Evolutionary conservation across 352 stramenopile genomes (phyloP).

Genomic region (Pythium brassicae): DNA sequence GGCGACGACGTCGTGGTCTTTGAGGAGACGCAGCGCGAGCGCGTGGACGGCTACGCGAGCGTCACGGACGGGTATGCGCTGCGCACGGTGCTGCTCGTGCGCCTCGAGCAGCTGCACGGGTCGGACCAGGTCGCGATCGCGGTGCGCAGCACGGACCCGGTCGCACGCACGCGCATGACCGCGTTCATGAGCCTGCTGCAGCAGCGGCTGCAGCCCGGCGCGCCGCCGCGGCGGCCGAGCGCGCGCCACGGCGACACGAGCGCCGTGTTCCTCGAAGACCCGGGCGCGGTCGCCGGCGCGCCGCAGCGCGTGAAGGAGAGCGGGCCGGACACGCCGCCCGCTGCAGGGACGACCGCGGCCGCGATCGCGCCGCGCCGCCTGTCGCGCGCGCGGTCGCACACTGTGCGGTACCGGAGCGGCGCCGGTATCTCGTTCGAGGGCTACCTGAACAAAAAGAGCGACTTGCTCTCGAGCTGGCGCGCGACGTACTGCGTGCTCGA

Average conservation of each 20-base stretch:
- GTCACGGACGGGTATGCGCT: slow-evolving; percentile 35
- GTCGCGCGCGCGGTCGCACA: slow-evolving; percentile 46
- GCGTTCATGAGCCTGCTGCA: slow-evolving; percentile 53
- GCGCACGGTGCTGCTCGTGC: slow-evolving; percentile 49
- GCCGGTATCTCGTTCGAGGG: slow-evolving; percentile 78
- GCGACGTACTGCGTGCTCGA: slow-evolving; percentile 76
- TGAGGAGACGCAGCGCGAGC: slow-evolving; percentile 10
- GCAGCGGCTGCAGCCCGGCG: slow-evolving; percentile 54
- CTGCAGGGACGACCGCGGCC: too few species aligned
- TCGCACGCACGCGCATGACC: slow-evolving; percentile 40
- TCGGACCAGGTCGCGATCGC: slow-evolving; percentile 65
- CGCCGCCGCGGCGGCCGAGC: slow-evolving; percentile 35
- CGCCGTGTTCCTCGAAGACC: slow-evolving; percentile 49
- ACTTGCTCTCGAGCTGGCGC: slow-evolving; percentile 67
- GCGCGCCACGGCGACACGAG: slow-evolving; percentile 38
- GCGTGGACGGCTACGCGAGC: slow-evolving; percentile 37
- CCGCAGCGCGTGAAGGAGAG: slow-evolving; percentile 15
- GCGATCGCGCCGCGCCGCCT: too few species aligned
- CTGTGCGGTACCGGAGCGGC: slow-evolving; percentile 59
- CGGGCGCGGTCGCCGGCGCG: slow-evolving; percentile 23
- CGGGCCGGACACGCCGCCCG: slow-evolving; percentile 1
- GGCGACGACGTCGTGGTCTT: slow-evolving; percentile 62
- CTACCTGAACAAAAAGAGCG: slow-evolving; percentile 82
- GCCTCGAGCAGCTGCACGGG: slow-evolving; percentile 62
- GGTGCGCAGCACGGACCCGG: slow-evolving; percentile 66